Evolutionary conservation across 164 flowering plant genomes (phyloP), one percentile per base, ranked within the genome.

Genomic region (Santalum album): DNA sequence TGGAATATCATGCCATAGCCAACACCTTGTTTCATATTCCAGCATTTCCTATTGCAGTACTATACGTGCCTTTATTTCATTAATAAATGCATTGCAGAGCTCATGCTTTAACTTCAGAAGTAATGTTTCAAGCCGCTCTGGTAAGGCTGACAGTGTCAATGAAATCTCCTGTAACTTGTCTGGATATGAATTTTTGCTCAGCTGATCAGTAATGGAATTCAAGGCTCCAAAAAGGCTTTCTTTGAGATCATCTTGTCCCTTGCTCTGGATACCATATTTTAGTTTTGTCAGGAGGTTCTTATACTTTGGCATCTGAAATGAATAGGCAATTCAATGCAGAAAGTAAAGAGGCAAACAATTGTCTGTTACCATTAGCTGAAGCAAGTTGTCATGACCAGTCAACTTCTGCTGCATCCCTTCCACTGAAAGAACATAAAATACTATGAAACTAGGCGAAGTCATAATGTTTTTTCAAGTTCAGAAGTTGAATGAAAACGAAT

Each of bases 201-300:
- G 43, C 64, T 77, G 74, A 51, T 80, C 83, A 35, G 70, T 67
- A 55, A 92, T 47, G 27, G 74, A 73, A 56, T 75, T 85, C 27
- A 89, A 57, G 65, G 69, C 71, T 52, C 54, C 75, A 52, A 74
- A 83, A 58, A 87, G 50, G 61, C 71, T 68, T 26, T 67, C 61
- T 79, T 81, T 87, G 59, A 77, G 60, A 52, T 76, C 88, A 60
- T 85, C 91, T 58, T 80, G 83, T 57, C 78, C 86, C 68, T 86
- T 86, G 57, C 55, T 74, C 95, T 92, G 70, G 26, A 59, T 20
- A 60, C 24, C 58, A 64, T 23, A 56, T 44, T 17, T 55, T 58
- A 65, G 9, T 26, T 34, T 29, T 24, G 38, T 65, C 27, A 67
- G 29, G 49, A 60, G 64, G 39, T 27, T 32, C 15, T 34, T 1